phyloP scores from a whole-genome alignment of 495 filamentous ascomycete species.

The Collariella sp. region DNA sequence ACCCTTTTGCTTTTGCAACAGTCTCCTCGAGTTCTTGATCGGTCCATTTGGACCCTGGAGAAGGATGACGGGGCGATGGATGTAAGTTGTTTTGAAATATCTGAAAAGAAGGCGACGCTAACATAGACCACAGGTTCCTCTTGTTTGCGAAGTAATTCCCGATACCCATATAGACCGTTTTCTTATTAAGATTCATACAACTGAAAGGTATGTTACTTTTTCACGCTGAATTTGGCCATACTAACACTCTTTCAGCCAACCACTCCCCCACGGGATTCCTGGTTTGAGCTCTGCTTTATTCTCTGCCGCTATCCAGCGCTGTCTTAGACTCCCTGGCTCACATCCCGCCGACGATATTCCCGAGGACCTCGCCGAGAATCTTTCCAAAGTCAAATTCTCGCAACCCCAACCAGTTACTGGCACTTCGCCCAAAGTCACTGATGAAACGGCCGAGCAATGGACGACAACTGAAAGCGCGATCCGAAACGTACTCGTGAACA shows the following conservation, averaged over 20 bases:
- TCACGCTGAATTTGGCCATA: neutral
- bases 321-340: constrained; percentile 28
- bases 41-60: constrained; percentile 54
- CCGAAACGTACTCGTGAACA: constrained; percentile 46
- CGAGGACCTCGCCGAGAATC: neutral
- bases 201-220: constrained; percentile 12
- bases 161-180: constrained; percentile 13
- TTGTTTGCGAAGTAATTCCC: constrained; percentile 62
- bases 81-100: constrained; percentile 30
- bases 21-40: constrained; percentile 40
- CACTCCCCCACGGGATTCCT: constrained; percentile 34
- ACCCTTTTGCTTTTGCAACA: constrained; percentile 68
- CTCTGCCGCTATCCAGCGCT: constrained; percentile 31
- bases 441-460: constrained; percentile 31
- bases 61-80: constrained; percentile 69
- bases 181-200: constrained; percentile 18
- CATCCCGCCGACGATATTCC: constrained; percentile 8
- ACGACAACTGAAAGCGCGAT: constrained; percentile 42
- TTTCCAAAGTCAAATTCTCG: neutral
- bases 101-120: constrained; percentile 1
- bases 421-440: neutral
- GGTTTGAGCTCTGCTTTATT: constrained; percentile 43
- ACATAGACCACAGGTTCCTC: constrained; percentile 37
- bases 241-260: constrained; percentile 25
- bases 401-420: neutral